A percentile compares a stretch with the other conserved stretches of the same genome.
Evolutionary conservation across 2,329 filamentous ascomycete genomes (phyloP).

Genomic region (Malbranchea cinnamomea): DNA sequence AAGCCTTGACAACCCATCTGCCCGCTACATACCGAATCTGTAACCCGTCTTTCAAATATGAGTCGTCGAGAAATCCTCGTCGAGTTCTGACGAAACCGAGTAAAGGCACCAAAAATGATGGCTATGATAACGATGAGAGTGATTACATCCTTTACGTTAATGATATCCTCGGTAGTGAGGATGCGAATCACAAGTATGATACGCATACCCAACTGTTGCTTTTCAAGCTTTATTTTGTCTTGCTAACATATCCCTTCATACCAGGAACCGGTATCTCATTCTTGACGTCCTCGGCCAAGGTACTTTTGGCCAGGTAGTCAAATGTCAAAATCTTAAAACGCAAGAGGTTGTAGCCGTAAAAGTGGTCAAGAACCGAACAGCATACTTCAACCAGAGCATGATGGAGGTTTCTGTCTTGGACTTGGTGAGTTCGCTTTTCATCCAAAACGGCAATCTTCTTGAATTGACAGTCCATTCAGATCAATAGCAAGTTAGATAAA

Average conservation of each 20-base stretch:
- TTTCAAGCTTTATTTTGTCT: too few species aligned
- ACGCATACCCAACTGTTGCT: too few species aligned
- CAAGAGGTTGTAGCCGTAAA: constrained; percentile 98
- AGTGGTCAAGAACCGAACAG: constrained; percentile 97
- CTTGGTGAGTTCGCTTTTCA: constrained; percentile 44
- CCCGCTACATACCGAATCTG: constrained; percentile 96
- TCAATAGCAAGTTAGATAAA: constrained; percentile 98
- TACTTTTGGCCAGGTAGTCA: constrained; percentile 96
- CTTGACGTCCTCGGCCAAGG: constrained; percentile 93
- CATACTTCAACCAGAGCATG: constrained; percentile 99
- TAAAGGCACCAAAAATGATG: constrained; percentile 97
- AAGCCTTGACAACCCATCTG: constrained; percentile 85
- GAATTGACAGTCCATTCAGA: constrained; percentile 32
- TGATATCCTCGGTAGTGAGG: constrained; percentile 92
- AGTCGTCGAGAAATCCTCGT: constrained; percentile 89
- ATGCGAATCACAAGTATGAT: constrained; percentile 89
- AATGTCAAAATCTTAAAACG: constrained; percentile 96
- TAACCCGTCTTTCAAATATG: constrained; percentile 96
- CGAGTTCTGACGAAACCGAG: constrained; percentile 94
- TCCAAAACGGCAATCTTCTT: not conserved
- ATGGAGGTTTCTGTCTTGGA: constrained; percentile 99
- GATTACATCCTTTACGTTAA: constrained; percentile 99
- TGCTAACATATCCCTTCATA: constrained; percentile 8
- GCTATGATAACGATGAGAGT: constrained; percentile 97
- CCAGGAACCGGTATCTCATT: constrained; percentile 85